These are phyloP conservation scores for Neurospora tetraspora DNA, from an alignment of 495 filamentous ascomycete genomes.

Conservation along the genomic window DNA sequence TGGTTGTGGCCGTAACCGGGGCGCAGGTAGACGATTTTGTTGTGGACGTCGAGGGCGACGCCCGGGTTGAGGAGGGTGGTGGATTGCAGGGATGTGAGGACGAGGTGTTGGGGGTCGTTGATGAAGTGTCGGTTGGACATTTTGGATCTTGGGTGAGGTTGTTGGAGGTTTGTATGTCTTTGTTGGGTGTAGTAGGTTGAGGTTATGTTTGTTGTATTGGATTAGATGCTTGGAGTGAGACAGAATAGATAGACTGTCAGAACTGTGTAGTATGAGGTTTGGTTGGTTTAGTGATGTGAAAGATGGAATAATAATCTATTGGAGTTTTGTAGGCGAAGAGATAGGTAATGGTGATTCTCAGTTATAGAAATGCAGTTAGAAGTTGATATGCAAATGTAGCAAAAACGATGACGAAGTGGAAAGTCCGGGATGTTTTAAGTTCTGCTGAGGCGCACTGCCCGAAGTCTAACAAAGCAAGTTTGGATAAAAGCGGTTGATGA, in stretches of 20 bases:
- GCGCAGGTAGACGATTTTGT: constrained; percentile 82
- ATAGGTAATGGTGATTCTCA: too few species aligned
- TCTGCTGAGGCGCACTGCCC: neutral
- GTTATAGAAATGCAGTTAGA: too few species aligned
- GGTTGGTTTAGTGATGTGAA: too few species aligned
- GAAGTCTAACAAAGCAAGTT: neutral
- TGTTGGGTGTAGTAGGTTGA: neutral
- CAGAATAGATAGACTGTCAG: too few species aligned
- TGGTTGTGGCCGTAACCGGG: constrained; percentile 22
- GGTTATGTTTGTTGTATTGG: neutral
- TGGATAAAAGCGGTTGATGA: neutral
- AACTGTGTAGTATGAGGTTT: too few species aligned
- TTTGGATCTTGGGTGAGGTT: neutral
- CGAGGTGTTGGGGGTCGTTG: constrained; percentile 71
- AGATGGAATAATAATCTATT: too few species aligned
- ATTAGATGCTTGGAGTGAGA: too few species aligned
- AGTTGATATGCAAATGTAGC: too few species aligned
- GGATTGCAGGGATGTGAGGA: constrained; percentile 66
- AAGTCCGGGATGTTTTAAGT: neutral
- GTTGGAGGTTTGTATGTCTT: neutral
- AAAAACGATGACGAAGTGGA: neutral
- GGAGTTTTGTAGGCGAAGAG: too few species aligned
- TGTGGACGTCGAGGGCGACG: constrained; percentile 62
- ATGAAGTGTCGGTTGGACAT: constrained; percentile 84
- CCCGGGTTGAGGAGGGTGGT: constrained; percentile 79